These are phyloP conservation scores for Naganishia liquefaciens DNA, from an alignment of 1,284 basidiomycete genomes.

Conservation along the genomic window DNA sequence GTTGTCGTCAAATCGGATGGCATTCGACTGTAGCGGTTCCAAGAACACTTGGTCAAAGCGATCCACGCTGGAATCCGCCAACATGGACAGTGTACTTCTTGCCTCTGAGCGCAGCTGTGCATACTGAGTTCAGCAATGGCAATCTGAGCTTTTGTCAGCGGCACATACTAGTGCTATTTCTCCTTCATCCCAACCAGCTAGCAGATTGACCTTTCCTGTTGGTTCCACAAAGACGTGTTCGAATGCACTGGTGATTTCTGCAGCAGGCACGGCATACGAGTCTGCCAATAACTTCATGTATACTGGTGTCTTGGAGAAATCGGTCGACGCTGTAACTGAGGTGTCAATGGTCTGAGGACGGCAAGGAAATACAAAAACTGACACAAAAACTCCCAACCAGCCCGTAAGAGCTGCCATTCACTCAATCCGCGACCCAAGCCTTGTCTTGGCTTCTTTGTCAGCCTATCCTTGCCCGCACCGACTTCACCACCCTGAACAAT, in stretches of 20 bases:
- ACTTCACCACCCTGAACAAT: slow-evolving; percentile 70
- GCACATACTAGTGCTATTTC: slow-evolving; percentile 53
- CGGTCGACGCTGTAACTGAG: slow-evolving; percentile 69
- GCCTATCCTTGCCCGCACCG: slow-evolving; percentile 42
- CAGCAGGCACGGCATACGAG: slow-evolving; percentile 41
- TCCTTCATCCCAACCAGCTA: slow-evolving; percentile 70
- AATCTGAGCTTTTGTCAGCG: neutral
- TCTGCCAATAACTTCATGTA: slow-evolving; percentile 60
- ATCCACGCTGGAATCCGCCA: slow-evolving; percentile 57
- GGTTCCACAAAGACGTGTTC: slow-evolving; percentile 72
- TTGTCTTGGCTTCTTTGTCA: slow-evolving; percentile 46
- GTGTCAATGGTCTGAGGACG: slow-evolving; percentile 56
- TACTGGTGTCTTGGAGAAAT: slow-evolving; percentile 65
- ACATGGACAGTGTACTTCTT: slow-evolving; percentile 62
- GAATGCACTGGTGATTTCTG: slow-evolving; percentile 47
- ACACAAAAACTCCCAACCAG: slow-evolving; percentile 51
- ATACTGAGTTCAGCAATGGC: neutral
- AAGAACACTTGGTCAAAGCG: slow-evolving; percentile 53
- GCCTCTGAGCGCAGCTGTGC: slow-evolving; percentile 74
- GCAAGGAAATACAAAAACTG: slow-evolving; percentile 56
- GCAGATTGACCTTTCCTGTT: slow-evolving; percentile 73
- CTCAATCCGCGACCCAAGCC: slow-evolving; percentile 58
- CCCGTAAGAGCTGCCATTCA: slow-evolving; percentile 49
- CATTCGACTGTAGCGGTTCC: slow-evolving; percentile 49
- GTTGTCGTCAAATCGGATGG: slow-evolving; percentile 70